A percentile compares a stretch with the other conserved stretches of the same genome.
Conservation (phyloP, 129 eudicot genomes). For the Mikania micrantha region DNA sequence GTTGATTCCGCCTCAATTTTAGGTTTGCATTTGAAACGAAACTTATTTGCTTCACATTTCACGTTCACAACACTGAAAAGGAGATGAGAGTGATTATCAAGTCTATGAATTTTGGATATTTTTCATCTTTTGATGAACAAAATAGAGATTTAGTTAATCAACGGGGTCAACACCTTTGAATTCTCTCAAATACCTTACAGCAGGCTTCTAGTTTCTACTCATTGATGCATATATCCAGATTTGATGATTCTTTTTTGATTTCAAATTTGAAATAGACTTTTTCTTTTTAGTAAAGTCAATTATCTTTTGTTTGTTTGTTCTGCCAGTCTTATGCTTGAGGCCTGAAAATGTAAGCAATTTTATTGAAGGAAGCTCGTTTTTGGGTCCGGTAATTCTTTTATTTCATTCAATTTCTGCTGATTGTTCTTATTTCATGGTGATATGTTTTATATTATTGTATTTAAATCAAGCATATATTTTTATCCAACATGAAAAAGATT, state of each 20-base stretch:
- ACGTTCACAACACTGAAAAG: background rate
- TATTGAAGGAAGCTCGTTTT: conserved; percentile 43
- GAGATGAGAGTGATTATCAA: background rate
- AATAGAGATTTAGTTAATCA: background rate
- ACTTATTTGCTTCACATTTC: background rate
- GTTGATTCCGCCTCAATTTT: background rate
- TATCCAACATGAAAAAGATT: background rate
- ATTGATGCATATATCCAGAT: background rate
- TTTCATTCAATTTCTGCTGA: background rate
- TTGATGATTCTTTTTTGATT: background rate
- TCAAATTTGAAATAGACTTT: background rate
- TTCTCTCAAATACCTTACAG: too few relatives aligned
- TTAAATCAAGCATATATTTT: background rate
- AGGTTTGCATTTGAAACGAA: background rate
- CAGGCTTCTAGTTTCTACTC: background rate
- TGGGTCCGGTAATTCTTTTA: conserved; percentile 55
- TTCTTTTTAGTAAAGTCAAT: background rate
- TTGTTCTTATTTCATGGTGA: background rate
- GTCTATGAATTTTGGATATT: background rate
- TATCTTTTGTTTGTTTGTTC: background rate
- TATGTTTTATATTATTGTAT: background rate
- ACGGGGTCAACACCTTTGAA: background rate
- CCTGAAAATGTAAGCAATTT: conserved; percentile 74
- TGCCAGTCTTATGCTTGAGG: conserved; percentile 59
- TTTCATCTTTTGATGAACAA: background rate